Evolutionary conservation across 805 yeast species (phyloP).

Genomic region (Starmerella lactis-condensi): DNA sequence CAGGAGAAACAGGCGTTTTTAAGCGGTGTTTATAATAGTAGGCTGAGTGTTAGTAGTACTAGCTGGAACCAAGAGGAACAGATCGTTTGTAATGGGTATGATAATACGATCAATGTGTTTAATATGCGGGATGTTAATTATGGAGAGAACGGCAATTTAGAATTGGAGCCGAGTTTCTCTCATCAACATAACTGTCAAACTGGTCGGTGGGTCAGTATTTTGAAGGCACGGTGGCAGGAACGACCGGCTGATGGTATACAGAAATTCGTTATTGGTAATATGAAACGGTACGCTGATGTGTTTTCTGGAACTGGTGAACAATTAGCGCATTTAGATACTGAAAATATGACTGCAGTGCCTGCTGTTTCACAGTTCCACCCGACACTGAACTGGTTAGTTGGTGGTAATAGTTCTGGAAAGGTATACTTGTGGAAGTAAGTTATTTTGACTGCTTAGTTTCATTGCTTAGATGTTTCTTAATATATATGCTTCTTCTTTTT

Average conservation of each 20-base stretch:
- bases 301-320: constrained; percentile 61
- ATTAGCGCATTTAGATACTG: constrained; percentile 51
- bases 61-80: constrained; percentile 57
- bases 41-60: constrained; percentile 67
- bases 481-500: too few relatives aligned
- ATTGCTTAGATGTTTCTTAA: too few relatives aligned
- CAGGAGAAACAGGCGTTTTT: constrained; percentile 15
- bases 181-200: constrained; percentile 86
- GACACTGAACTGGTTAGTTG: constrained; percentile 71
- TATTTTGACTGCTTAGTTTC: too few relatives aligned
- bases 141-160: not conserved
- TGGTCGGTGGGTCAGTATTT: constrained; percentile 89
- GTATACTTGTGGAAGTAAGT: constrained; percentile 35
- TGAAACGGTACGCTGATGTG: constrained; percentile 75
- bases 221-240: constrained; percentile 74
- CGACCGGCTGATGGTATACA: constrained; percentile 52
- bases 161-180: constrained; percentile 39
- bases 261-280: constrained; percentile 80
- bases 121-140: constrained; percentile 26
- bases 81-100: constrained; percentile 85
- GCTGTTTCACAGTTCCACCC: constrained; percentile 78
- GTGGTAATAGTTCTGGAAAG: constrained; percentile 90
- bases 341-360: constrained; percentile 69
- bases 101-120: constrained; percentile 61
- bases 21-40: constrained; percentile 45